Conservation (phyloP, 345 rosid genomes). For the Euphorbia peplus region DNA sequence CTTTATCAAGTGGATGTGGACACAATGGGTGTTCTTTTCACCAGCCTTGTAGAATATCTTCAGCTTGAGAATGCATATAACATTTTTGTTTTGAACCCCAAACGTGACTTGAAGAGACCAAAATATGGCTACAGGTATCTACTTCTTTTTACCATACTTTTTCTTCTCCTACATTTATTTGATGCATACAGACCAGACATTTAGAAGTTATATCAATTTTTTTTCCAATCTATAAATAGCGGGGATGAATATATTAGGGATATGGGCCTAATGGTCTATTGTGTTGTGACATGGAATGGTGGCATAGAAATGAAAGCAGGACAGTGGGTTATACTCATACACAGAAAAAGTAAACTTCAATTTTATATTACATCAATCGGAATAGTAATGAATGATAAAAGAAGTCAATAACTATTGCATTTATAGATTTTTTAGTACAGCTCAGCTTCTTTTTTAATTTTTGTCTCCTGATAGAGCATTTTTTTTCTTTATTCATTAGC, state of each 20-base stretch:
- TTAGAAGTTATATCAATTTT: not conserved
- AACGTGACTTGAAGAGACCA: conserved; percentile 42
- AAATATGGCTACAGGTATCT: conserved; percentile 90
- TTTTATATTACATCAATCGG: not conserved
- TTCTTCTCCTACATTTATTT: conserved; percentile 7
- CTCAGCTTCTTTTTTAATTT: not conserved
- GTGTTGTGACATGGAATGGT: not conserved
- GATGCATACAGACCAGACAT: not conserved
- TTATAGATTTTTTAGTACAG: not conserved
- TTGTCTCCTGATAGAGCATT: not conserved
- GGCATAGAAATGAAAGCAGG: not conserved
- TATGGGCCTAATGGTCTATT: not conserved
- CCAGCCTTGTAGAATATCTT: conserved; percentile 85
- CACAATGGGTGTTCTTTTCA: conserved; percentile 75
- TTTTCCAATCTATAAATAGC: too few relatives aligned
- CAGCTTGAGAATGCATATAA: conserved; percentile 86
- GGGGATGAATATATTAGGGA: not conserved
- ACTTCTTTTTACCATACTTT: conserved; percentile 1
- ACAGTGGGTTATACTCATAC: not conserved
- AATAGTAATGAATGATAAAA: not conserved
- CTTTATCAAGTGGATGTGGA: conserved; percentile 89
- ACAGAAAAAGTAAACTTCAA: not conserved
- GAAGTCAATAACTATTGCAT: not conserved
- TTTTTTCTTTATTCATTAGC: too few relatives aligned
- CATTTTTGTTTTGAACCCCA: conserved; percentile 82